Percentiles rank a stretch among this genome's conserved stretches.
Conservation (phyloP, 768 basidiomycete genomes). For the Rhizopogon roseolus region DNA sequence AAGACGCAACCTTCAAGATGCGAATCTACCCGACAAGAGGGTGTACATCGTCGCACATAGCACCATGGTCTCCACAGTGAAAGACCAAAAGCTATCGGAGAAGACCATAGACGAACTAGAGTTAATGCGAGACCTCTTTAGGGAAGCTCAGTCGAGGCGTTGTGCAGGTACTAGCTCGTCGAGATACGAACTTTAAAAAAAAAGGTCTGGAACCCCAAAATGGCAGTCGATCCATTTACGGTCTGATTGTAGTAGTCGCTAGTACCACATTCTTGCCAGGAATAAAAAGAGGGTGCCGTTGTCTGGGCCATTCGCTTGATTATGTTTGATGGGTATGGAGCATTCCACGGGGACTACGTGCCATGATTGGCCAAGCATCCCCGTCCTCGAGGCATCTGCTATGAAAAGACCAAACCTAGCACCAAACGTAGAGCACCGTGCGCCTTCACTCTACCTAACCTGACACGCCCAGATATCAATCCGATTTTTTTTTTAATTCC, state of each 20-base stretch:
- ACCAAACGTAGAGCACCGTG: background rate
- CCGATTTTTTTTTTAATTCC: background rate
- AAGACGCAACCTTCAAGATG: constrained; percentile 8
- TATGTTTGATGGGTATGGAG: too few relatives aligned
- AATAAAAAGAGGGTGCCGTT: background rate
- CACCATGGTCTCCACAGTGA: constrained; percentile 8
- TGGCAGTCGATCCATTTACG: background rate
- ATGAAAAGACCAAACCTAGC: too few relatives aligned
- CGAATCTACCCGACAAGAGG: constrained; percentile 14
- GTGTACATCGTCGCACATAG: constrained; percentile 17
- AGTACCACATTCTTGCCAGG: background rate
- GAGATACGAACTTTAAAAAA: background rate
- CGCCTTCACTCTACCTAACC: background rate
- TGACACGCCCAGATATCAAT: background rate
- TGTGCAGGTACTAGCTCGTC: background rate
- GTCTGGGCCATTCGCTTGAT: background rate
- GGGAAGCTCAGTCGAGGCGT: constrained; percentile 9
- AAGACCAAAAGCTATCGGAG: constrained; percentile 6
- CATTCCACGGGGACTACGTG: too few relatives aligned
- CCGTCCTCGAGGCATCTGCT: background rate
- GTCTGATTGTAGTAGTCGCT: background rate
- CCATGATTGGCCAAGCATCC: background rate
- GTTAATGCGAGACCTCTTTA: constrained; percentile 9
- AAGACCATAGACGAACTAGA: constrained; percentile 13
- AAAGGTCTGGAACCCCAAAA: background rate